A percentile compares a stretch with the other conserved stretches of the same genome.
Conservation (phyloP, 2,329 filamentous ascomycete genomes). For the Aspergillus piperis region DNA sequence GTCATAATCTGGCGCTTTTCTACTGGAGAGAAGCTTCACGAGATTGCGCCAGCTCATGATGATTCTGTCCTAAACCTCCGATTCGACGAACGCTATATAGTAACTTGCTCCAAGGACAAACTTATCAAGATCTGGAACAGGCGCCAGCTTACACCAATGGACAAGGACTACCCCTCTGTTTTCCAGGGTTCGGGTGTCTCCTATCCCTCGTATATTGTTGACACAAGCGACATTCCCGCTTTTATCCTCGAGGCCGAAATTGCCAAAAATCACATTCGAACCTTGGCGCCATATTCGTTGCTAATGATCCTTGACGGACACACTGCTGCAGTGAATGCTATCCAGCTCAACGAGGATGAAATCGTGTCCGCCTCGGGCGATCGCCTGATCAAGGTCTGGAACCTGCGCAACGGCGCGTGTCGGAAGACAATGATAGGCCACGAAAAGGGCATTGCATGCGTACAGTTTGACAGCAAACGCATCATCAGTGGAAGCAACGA, state of each 20-base stretch:
- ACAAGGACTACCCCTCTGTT: slow-evolving; percentile 49
- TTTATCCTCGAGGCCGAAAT: slow-evolving; percentile 46
- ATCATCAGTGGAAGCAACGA: slow-evolving; percentile 97
- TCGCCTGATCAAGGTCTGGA: slow-evolving; percentile 91
- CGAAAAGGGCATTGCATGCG: slow-evolving; percentile 92
- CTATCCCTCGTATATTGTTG: slow-evolving; percentile 58
- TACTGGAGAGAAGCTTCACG: slow-evolving; percentile 78
- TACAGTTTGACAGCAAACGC: slow-evolving; percentile 90
- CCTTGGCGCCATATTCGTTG: slow-evolving; percentile 68
- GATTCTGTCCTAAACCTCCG: slow-evolving; percentile 93
- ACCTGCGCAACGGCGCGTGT: slow-evolving; percentile 77
- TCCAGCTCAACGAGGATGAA: slow-evolving; percentile 81
- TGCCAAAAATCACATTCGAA: slow-evolving; percentile 43
- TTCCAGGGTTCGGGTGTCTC: slow-evolving; percentile 44
- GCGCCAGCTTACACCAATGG: slow-evolving; percentile 56
- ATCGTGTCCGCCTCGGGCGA: slow-evolving; percentile 96
- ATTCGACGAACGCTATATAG: slow-evolving; percentile 86
- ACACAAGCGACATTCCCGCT: slow-evolving; percentile 48
- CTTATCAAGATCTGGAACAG: slow-evolving; percentile 97
- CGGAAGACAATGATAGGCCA: slow-evolving; percentile 81
- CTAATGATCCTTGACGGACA: slow-evolving; percentile 83
- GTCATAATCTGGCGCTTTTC: slow-evolving; percentile 94
- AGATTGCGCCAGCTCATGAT: slow-evolving; percentile 72
- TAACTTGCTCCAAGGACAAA: slow-evolving; percentile 97
- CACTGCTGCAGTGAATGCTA: slow-evolving; percentile 89